Evolutionary conservation across 331 rosid species (phyloP).

Genomic region (Pyracantha coccinea): DNA sequence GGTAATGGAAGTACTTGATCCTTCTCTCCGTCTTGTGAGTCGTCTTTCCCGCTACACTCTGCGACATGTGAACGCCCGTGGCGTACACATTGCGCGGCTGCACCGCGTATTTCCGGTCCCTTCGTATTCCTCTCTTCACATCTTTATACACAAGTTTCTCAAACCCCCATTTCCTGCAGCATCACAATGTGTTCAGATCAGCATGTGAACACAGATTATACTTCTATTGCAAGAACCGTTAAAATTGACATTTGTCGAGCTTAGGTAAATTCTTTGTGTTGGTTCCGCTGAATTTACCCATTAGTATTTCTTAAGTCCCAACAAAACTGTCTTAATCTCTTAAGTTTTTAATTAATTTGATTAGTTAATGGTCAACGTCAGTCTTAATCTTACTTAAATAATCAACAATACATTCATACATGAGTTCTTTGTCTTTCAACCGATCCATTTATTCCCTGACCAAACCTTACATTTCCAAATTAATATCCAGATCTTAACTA

Average conservation of each 20-base stretch:
- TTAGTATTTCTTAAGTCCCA: neutral
- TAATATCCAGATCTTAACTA: neutral
- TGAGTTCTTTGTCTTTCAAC: neutral
- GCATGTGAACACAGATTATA: neutral
- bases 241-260: no score
- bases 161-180: slow-evolving; percentile 85
- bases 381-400: slow-evolving; percentile 13
- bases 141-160: slow-evolving; percentile 80
- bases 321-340: slow-evolving; percentile 27
- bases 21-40: slow-evolving; percentile 79
- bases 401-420: no score
- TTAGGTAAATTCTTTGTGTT: no score
- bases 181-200: neutral
- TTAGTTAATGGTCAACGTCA: slow-evolving; percentile 3
- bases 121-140: slow-evolving; percentile 59
- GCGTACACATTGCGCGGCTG: slow-evolving; percentile 69
- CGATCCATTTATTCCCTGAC: neutral
- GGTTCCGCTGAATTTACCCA: no score
- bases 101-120: slow-evolving; percentile 74
- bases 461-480: neutral
- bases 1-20: slow-evolving; percentile 80
- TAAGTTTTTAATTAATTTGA: neutral
- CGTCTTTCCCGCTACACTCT: slow-evolving; percentile 62
- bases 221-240: no score
- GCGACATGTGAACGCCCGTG: slow-evolving; percentile 96